Evolutionary conservation across 352 stramenopile species (phyloP).

Genomic region (Phytophthora tentaculata): DNA sequence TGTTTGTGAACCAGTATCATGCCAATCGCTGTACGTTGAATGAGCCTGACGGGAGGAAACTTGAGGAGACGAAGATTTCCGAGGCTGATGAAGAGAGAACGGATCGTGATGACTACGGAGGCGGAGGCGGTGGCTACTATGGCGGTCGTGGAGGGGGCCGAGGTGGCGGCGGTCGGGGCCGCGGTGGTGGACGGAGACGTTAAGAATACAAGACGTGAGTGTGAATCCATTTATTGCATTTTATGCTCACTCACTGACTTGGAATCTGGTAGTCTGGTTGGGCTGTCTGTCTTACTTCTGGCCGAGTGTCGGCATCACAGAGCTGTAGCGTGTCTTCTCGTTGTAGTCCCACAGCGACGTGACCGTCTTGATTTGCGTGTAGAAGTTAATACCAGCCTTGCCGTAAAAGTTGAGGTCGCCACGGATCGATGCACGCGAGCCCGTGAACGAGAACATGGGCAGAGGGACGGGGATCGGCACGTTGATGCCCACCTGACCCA

Average conservation of each 20-base stretch:
- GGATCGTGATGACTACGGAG: slow-evolving; percentile 43
- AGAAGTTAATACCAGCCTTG: slow-evolving; percentile 97
- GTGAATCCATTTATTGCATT: slow-evolving; percentile 17
- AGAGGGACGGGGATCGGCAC: slow-evolving; percentile 97
- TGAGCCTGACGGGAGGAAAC: slow-evolving; percentile 68
- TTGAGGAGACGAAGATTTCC: slow-evolving; percentile 76
- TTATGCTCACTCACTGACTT: background rate
- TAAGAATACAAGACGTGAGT: slow-evolving; percentile 16
- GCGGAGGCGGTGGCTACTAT: slow-evolving; percentile 9
- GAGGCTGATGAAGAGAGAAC: slow-evolving; percentile 72
- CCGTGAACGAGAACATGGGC: slow-evolving; percentile 98
- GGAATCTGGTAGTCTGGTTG: slow-evolving; percentile 10
- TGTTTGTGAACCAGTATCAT: slow-evolving; percentile 78
- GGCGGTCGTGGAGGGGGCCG: slow-evolving; percentile 36
- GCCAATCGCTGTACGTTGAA: slow-evolving; percentile 56
- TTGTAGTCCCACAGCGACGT: slow-evolving; percentile 96
- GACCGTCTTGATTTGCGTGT: slow-evolving; percentile 98
- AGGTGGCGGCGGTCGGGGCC: slow-evolving; percentile 42
- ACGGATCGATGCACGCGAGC: slow-evolving; percentile 93
- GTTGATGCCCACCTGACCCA: slow-evolving; percentile 97
- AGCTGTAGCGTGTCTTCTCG: slow-evolving; percentile 88
- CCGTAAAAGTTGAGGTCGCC: slow-evolving; percentile 98
- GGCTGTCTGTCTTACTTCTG: slow-evolving; percentile 45
- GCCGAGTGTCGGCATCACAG: slow-evolving; percentile 93
- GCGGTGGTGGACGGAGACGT: slow-evolving; percentile 44